A percentile compares a stretch with the other conserved stretches of the same genome.
Evolutionary conservation across 78 protist genomes (phyloP).

Genomic region (Guillardia theta): DNA sequence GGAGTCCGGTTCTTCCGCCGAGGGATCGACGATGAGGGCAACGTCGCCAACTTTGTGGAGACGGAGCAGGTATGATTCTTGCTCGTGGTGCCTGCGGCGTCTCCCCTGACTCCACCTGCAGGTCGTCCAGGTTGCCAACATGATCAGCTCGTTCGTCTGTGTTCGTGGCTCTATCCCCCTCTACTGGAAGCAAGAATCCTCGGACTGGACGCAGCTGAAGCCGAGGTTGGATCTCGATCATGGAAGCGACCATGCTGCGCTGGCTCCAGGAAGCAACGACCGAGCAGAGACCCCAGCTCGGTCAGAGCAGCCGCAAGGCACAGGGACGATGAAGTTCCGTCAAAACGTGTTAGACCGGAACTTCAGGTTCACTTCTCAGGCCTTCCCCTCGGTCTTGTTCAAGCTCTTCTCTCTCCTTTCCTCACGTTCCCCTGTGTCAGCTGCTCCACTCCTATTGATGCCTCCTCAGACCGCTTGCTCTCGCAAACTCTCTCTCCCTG

Average conservation of each 20-base stretch:
- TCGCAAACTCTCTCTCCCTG: no score
- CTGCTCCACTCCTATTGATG: no score
- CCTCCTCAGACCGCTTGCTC: no score
- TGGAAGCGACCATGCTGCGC: constrained; percentile 10
- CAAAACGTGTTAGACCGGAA: no score
- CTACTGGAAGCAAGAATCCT: background rate
- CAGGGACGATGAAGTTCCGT: no score
- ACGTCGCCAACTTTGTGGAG: constrained; percentile 5
- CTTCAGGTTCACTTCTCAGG: no score
- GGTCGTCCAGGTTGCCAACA: background rate
- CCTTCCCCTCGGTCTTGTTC: no score
- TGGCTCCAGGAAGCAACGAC: background rate
- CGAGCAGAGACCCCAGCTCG: no score
- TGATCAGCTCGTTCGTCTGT: background rate
- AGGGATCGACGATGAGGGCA: background rate
- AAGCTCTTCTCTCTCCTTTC: no score
- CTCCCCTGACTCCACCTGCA: background rate
- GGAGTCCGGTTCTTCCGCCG: constrained; percentile 25
- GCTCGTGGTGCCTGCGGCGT: background rate
- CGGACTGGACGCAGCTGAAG: background rate
- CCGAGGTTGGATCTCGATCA: background rate
- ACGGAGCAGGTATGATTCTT: constrained; percentile 21
- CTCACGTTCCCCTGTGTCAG: no score
- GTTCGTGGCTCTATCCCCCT: background rate
- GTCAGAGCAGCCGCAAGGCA: no score